Base-by-base conservation (phyloP, 768 basidiomycete genomes). In the Trametes gibbosa region DNA sequence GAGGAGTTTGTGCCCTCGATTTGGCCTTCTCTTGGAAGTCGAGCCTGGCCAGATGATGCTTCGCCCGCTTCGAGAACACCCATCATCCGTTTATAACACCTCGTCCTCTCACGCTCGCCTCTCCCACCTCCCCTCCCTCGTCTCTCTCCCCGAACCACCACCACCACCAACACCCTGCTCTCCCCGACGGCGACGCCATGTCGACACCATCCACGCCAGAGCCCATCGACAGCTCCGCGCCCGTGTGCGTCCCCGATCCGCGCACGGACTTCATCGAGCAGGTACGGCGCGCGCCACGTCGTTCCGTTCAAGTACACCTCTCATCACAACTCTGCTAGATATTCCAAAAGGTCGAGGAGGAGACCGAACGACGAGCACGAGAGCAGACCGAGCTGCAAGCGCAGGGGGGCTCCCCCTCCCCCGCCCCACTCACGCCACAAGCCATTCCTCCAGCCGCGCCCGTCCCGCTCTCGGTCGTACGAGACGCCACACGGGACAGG, bases 291-390 rank as follows among this genome's bases (percentile, higher is more conserved):
- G 14, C 45, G 23, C 34, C 50, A 19, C 53, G 53, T 47, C 32
- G 21, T 5, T n/a, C 48, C 35, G 10, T 10, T 5, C 43, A 9
- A 24, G 21, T 24, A 45, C 37, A 8, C 27, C 10, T 5, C 47
- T 14, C 25, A 13, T 23, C 17, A 39, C 25, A 13, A 9, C n/a
- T 35, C 49, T 6, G 3, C 17, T 61, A 86, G 85, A 83, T 81
- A 58, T 86, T 86, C 69, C 78, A 75, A 61, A 75, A 75, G 61
- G 78, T 86, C 21, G 85, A 86, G 64, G 75, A 81, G 58, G 82
- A 82, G 64, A 84, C 76, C 66, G 81, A 82, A 63, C 74, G 75
- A 35, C 76, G 80, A 34, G 83, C 80, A 13, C 69, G 59, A 48
- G 62, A 55, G 39, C 56, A 50, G 56, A 37, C n/a, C 41, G 49